Conservation (phyloP, 768 basidiomycete genomes). For the Russula lepida region DNA sequence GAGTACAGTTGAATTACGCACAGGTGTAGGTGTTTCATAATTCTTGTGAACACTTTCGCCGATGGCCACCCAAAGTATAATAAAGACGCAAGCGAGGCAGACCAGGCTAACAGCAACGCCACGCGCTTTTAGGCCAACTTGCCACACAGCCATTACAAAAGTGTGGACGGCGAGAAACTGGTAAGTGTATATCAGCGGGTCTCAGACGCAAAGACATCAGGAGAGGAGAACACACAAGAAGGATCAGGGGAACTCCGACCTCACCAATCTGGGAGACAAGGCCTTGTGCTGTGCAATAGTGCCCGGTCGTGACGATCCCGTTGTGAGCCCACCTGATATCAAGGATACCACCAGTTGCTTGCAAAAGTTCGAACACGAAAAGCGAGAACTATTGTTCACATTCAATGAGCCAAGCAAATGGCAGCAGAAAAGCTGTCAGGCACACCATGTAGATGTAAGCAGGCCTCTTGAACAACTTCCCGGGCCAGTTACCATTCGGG, state of each 20-base stretch:
- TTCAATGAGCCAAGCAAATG: conserved; percentile 3
- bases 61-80: conserved; percentile 32
- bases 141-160: conserved; percentile 33
- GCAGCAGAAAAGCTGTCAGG: not conserved
- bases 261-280: conserved; percentile 37
- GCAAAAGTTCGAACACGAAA: conserved; percentile 30
- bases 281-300: conserved; percentile 34
- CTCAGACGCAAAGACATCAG: not conserved
- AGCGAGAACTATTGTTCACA: conserved; percentile 23
- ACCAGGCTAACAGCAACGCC: conserved; percentile 21
- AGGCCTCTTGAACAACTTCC: conserved; percentile 30
- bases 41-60: conserved; percentile 19
- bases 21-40: conserved; percentile 32
- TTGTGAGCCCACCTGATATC: conserved; percentile 32
- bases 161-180: conserved; percentile 33
- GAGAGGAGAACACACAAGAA: conserved; percentile 29
- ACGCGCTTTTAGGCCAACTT: conserved; percentile 26
- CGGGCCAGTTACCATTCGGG: conserved; percentile 1
- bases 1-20: not conserved
- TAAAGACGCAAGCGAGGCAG: not conserved
- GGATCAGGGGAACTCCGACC: conserved; percentile 34
- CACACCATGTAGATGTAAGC: conserved; percentile 37
- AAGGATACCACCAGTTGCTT: conserved; percentile 33
- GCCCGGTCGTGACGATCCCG: conserved; percentile 29
- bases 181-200: no score